Conservation (phyloP, 176 grass and related monocot species). For the Zea mays region Zm-B73-REFERENCE-NAM-5.0 NC_050098.1:112526501-112527000, state of each 20-base stretch:
- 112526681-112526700: slow-evolving; percentile 39
- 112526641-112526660: slow-evolving; percentile 41
- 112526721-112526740: slow-evolving; percentile 29
- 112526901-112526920: background rate
- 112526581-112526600: background rate
- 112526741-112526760: slow-evolving; percentile 20
- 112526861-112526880: slow-evolving; percentile 15
- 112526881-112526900: slow-evolving; percentile 47
- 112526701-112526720: slow-evolving; percentile 29
- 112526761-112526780: slow-evolving; percentile 15
- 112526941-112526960: slow-evolving; percentile 58
- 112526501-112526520: background rate
- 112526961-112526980: slow-evolving; percentile 52
- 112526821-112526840: background rate
- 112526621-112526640: slow-evolving; percentile 39
- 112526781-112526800: background rate
- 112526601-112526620: background rate
- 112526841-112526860: background rate
- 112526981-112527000: background rate
- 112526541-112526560: slow-evolving; percentile 4
- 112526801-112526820: background rate
- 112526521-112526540: background rate
- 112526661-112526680: slow-evolving; percentile 7
- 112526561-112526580: background rate
- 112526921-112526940: slow-evolving; percentile 38